Base-by-base conservation (phyloP, 495 filamentous ascomycete genomes). In the Terfezia boudieri region DNA sequence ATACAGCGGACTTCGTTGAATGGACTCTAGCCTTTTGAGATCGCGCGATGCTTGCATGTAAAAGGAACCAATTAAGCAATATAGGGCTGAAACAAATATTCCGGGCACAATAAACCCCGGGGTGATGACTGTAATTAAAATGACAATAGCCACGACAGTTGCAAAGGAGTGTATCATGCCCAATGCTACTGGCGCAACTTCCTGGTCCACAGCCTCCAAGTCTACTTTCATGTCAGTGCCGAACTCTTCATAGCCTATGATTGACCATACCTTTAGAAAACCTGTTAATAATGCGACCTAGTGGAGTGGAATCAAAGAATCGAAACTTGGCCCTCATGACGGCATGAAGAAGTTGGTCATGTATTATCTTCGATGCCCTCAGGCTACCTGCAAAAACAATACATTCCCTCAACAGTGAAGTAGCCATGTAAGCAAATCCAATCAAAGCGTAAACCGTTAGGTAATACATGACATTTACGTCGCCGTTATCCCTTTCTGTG, bases 271-370 rank as follows among this genome's bases (percentile, higher is more conserved):
- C 92, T 67, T 95, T 96, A 58, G 89, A 95, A 68, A 99, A 99
- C 38, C 92, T 75, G 67, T 99, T 99, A 83, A 96, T 96, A 58
- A 99, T 74, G 67, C 95, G 90, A 11, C 92, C 92, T 0, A 95
- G 76, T 7, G 92, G 92, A 2, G 92, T 99, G 2, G 86, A 85
- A 66, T 99, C 92, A 64, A 99, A 99, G 72, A 99, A 99, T 58
- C 83, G 83, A 70, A 96, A 93, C 62, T 84, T 86, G 14, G 92
- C 92, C 52, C 87, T 80, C 54, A 84, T 81, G 32, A 99, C 76
- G 4, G 83, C 70, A 23, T 77, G 73, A 67, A 96, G 79, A 49
- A 99, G 75, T 26, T 76, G 74, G 54, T 77, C 71, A 65, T 99
- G 92, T 11, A 99, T 77, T 60, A 77, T 79, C 72, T 77, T 81